phyloP scores from a whole-genome alignment of 2,329 filamentous ascomycete genomes.

The Colletotrichum simmondsii region DNA sequence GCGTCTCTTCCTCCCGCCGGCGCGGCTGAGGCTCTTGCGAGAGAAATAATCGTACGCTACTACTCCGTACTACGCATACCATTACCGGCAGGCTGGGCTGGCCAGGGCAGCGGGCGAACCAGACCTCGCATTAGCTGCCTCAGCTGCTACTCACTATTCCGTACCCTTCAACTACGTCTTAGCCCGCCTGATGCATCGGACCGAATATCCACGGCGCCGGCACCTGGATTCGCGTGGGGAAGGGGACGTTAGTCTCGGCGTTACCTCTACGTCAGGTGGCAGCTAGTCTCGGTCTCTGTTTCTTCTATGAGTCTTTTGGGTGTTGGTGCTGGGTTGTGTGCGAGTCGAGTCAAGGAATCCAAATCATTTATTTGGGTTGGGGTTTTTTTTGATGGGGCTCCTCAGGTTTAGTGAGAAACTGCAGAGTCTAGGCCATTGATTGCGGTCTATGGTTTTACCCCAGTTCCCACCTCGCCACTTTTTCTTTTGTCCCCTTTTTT shows the following conservation, averaged over 20 bases:
- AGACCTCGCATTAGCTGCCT: neutral
- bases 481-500: neutral
- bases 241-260: neutral
- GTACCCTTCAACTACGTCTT: too few species aligned
- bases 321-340: too few species aligned
- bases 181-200: neutral
- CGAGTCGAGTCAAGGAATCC: neutral
- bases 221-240: neutral
- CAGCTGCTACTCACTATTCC: too few species aligned
- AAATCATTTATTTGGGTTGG: neutral
- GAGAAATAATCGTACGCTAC: neutral
- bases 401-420: neutral
- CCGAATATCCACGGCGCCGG: slow-evolving; percentile 7
- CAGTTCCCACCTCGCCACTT: neutral
- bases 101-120: neutral
- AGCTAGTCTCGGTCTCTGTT: neutral
- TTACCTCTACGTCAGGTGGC: slow-evolving; percentile 7
- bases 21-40: neutral
- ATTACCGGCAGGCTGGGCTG: neutral
- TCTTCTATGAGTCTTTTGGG: neutral
- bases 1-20: neutral
- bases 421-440: neutral
- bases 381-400: neutral
- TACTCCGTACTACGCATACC: neutral
- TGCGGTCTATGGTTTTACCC: neutral